These are phyloP conservation scores for Fusarium siculi DNA, from an alignment of 2,329 filamentous ascomycete species.

Conservation along the genomic window DNA sequence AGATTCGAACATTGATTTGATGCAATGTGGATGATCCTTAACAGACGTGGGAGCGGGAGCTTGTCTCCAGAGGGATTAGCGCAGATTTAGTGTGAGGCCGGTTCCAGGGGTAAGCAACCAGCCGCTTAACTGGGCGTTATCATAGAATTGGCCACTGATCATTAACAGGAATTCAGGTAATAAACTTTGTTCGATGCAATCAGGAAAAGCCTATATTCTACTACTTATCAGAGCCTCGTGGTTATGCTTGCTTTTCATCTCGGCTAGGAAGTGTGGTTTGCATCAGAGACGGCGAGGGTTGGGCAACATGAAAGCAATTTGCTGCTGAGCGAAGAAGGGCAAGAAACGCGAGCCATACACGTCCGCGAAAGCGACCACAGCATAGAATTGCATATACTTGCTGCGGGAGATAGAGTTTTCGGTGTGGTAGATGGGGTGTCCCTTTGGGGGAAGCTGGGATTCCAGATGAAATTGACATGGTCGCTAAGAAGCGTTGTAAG, in stretches of 20 bases:
- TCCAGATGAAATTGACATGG: conserved; percentile 4
- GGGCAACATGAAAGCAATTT: not conserved
- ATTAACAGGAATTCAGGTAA: not conserved
- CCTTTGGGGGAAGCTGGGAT: not conserved
- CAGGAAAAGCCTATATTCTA: not conserved
- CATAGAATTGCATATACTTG: conserved; percentile 3
- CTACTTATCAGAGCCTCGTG: not conserved
- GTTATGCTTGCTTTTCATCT: not conserved
- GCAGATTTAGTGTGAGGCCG: not conserved
- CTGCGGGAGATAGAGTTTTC: conserved; percentile 9
- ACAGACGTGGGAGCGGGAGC: not conserved
- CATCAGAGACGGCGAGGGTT: not conserved
- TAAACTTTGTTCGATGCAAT: not conserved
- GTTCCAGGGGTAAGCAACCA: conserved; percentile 22
- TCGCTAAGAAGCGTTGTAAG: not conserved
- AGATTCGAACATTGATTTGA: not conserved
- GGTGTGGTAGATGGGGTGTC: conserved; percentile 12
- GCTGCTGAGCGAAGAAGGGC: not conserved
- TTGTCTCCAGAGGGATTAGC: conserved; percentile 1
- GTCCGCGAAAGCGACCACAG: not conserved
- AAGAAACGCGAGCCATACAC: not conserved
- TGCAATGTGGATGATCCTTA: conserved; percentile 23
- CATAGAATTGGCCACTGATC: conserved; percentile 2
- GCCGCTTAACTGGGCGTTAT: not conserved
- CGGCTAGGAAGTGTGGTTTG: not conserved